Evolutionary conservation across 169 alveolate genomes (phyloP).

Genomic region (Cryptosporidium canis): DNA sequence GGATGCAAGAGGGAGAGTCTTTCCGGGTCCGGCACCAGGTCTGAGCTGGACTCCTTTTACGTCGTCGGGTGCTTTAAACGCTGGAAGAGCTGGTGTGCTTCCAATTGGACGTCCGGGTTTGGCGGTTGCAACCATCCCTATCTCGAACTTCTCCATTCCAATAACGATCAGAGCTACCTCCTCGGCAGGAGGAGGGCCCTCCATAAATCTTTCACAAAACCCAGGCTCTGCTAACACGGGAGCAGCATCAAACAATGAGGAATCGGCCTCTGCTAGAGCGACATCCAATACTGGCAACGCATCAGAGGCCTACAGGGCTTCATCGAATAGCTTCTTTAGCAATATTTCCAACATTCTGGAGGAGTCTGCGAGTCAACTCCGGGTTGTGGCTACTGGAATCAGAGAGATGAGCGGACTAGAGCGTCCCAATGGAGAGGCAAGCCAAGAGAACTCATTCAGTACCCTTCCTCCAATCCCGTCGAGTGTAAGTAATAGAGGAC

Average conservation of each 20-base stretch:
- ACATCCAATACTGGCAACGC: neutral
- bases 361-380: constrained; percentile 46
- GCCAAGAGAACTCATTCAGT: neutral
- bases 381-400: constrained; percentile 23
- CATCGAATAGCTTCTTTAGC: constrained; percentile 28
- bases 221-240: neutral
- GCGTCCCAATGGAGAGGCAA: neutral
- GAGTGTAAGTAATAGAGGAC: constrained; percentile 12
- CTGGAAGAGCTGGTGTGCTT: constrained; percentile 24
- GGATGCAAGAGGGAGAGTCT: neutral
- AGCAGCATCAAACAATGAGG: neutral
- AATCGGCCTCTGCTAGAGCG: neutral
- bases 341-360: constrained; percentile 53
- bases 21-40: neutral
- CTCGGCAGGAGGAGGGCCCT: constrained; percentile 26
- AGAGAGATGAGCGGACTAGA: constrained; percentile 45
- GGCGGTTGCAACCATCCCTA: constrained; percentile 61
- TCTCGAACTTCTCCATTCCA: constrained; percentile 56
- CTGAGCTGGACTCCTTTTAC: constrained; percentile 33
- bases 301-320: constrained; percentile 7
- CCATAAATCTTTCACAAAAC: neutral
- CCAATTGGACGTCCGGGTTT: constrained; percentile 70
- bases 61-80: neutral
- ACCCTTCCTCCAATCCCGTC: constrained; percentile 53
- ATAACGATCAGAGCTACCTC: constrained; percentile 61